Evolutionary conservation across 2,329 filamentous ascomycete species (phyloP).

Genomic region (Sphaerostilbella broomeana): DNA sequence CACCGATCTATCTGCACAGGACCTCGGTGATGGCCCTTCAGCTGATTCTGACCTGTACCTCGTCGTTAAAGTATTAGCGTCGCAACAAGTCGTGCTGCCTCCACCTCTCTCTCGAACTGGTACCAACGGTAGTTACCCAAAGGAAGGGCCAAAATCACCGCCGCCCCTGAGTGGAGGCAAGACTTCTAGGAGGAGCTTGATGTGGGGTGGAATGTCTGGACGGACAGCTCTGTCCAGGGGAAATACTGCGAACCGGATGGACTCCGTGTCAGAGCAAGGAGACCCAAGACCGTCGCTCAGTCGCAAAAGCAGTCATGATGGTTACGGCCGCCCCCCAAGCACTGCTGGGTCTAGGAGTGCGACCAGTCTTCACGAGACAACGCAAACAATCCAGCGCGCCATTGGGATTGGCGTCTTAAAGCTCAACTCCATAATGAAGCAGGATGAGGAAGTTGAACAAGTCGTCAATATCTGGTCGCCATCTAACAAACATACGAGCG

Average conservation of each 20-base stretch:
- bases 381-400: slow-evolving; percentile 43
- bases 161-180: slow-evolving; percentile 46
- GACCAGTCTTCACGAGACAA: slow-evolving; percentile 14
- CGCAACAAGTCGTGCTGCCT: slow-evolving; percentile 40
- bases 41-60: slow-evolving; percentile 72
- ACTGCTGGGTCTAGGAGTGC: slow-evolving; percentile 46
- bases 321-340: slow-evolving; percentile 38
- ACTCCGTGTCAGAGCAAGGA: slow-evolving; percentile 48
- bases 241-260: slow-evolving; percentile 43
- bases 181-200: slow-evolving; percentile 55
- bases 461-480: slow-evolving; percentile 73
- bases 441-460: slow-evolving; percentile 66
- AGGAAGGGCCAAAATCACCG: slow-evolving; percentile 41
- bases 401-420: slow-evolving; percentile 73
- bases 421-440: slow-evolving; percentile 67
- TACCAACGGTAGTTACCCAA: slow-evolving; percentile 35
- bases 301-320: slow-evolving; percentile 39
- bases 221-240: slow-evolving; percentile 49
- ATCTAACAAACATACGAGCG: slow-evolving; percentile 43
- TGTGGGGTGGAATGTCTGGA: slow-evolving; percentile 60
- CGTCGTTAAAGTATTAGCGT: slow-evolving; percentile 69
- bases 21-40: slow-evolving; percentile 57
- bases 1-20: slow-evolving; percentile 72
- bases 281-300: slow-evolving; percentile 33
- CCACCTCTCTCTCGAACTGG: slow-evolving; percentile 49